Percentiles rank a stretch among this genome's conserved stretches.
These are phyloP conservation scores for Fusarium setosum DNA, from an alignment of 2,329 filamentous ascomycete genomes.

Conservation along the genomic window DNA sequence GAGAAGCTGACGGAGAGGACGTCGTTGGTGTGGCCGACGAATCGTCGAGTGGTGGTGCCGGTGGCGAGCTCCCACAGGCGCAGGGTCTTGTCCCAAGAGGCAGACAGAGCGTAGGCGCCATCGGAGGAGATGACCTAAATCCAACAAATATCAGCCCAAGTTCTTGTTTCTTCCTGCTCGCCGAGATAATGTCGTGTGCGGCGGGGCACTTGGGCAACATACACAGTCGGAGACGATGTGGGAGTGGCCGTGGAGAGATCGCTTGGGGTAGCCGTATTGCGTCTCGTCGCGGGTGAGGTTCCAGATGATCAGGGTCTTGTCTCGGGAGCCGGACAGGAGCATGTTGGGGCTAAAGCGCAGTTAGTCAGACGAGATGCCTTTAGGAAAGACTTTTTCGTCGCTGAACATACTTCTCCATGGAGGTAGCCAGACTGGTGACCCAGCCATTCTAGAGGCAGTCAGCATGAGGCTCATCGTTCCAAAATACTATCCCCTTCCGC, in stretches of 20 bases:
- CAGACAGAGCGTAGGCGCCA: conserved; percentile 97
- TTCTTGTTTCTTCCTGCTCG: conserved; percentile 26
- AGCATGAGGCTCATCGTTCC: conserved; percentile 36
- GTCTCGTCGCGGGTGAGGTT: conserved; percentile 99
- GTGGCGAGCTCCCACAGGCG: conserved; percentile 99
- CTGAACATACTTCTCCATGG: conserved; percentile 90
- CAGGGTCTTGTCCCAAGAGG: conserved; percentile 99
- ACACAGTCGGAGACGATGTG: conserved; percentile 99
- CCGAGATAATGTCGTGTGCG: conserved; percentile 7
- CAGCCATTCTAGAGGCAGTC: conserved; percentile 79
- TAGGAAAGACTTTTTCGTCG: conserved; percentile 4
- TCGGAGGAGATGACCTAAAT: conserved; percentile 96
- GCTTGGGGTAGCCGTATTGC: conserved; percentile 99
- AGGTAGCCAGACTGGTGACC: conserved; percentile 98
- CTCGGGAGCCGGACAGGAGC: conserved; percentile 96
- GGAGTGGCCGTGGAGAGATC: conserved; percentile 97
- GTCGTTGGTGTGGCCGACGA: conserved; percentile 99
- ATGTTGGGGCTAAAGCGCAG: conserved; percentile 84
- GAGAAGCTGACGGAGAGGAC: conserved; percentile 99
- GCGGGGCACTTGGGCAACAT: conserved; percentile 61
- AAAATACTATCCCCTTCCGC: conserved; percentile 10
- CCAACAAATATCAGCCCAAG: conserved; percentile 39
- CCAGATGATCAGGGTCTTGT: conserved; percentile 99
- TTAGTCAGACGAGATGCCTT: conserved; percentile 28
- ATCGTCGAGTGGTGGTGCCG: conserved; percentile 96